Base-by-base conservation (phyloP, 1,284 basidiomycete genomes). In the Tilletiopsis washingtonensis region DNA sequence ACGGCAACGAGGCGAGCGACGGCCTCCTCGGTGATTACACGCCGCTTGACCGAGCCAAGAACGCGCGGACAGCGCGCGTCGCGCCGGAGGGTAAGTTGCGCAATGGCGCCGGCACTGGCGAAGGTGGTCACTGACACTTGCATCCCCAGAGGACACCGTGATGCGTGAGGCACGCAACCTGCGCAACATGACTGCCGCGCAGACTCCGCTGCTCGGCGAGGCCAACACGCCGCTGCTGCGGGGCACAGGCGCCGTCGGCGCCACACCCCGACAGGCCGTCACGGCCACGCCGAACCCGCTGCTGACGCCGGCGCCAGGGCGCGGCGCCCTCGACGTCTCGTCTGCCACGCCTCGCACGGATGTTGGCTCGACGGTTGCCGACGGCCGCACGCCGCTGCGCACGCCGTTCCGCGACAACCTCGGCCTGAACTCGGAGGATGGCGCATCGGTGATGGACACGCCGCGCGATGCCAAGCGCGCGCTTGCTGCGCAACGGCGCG, bases 151-250 rank as follows among this genome's bases (percentile, higher is more conserved):
- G 20, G 69, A 71, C 20, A 46, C 57, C 3, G 51, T 99, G 43
- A 81, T 98, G 81, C 81, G 85, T 51, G 93, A 99, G 74, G 94
- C 93, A 7, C 82, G 91, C 32, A 96, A 97, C 75, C 76, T 98
- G 26, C 85, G 91, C 20, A 90, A 90, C 64, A 88, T 97, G 85
- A 84, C 84, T 4, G 83, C 84, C 44, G 81, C 82, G 6, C 93
- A 98, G 76, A 99, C 94, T 0, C 94, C 94, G 15, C 77, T 99
- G 3, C 81, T 98, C 5, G 94, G 94, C 11, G 90, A 97, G 49
- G 91, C 94, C 75, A 98, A 98, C 73, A 93, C 89, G 0, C 90
- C 90, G 2, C 71, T 96, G 54, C 90, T 89, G 69, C 76, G 78
- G n/a, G 87, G 87, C 12, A 90, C 88, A 5, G 91, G 91, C 1